Evolutionary conservation across 2,329 filamentous ascomycete species (phyloP), one percentile per base, ranked within the genome.

Genomic region (Cordyceps tenuipes): DNA sequence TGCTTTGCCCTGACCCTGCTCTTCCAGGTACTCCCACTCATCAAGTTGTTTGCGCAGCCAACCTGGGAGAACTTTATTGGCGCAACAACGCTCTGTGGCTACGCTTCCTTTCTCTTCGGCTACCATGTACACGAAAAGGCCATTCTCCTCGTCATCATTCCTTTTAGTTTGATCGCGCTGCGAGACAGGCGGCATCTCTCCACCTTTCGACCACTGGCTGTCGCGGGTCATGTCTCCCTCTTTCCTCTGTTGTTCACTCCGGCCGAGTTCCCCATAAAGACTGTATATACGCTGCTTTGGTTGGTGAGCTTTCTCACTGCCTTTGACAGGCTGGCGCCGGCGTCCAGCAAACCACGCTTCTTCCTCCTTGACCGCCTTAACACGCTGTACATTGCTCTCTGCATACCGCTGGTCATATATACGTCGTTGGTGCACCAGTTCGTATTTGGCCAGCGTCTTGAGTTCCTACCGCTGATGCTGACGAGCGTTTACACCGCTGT

Each of bases 51-150:
- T 76, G 69, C 84, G 50, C 79, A 82, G 55, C 91, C 91, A 2
- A 90, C 84, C 0, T 96, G 91, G 90, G 89, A 96, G 63, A 88
- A 83, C 60, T 97, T 99, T 70, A 82, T 97, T 47, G 91, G 91
- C 3, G 88, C 91, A 0, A 83, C 96, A 49, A 97, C 93, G 0
- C 84, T 97, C 17, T 97, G 94, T 69, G 94, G 90, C 61, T 99
- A 97, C 70, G 89, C 93, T 0, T 97, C 93, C 0, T 99, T 99
- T 76, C 81, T 99, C 10, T 97, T 97, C 67, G 93, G 94, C 60
- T 99, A 93, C 91, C 94, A 99, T 70, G 94, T 99, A 9, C 94
- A 99, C 68, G 94, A 99, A 71, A 99, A 99, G 74, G 94, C 94
- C 1, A 89, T 99, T 61, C 82, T 99, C 23, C 83, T 97, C 21